Conservation (phyloP, 2,329 filamentous ascomycete genomes). For the Dactylellina drechsleri region DNA sequence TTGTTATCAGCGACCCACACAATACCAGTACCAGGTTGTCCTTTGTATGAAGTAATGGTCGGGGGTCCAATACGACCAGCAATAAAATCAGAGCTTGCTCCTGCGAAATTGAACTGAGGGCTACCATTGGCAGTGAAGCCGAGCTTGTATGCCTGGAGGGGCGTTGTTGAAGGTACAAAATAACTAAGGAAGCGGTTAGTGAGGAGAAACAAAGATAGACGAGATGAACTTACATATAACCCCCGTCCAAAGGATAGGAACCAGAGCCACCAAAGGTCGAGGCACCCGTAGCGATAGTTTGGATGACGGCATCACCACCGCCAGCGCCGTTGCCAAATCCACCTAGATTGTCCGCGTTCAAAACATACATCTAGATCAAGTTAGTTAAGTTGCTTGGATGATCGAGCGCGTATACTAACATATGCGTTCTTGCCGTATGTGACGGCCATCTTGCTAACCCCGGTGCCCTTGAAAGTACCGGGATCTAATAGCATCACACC, state of each 20-base stretch:
- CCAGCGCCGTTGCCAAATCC: slow-evolving; percentile 60
- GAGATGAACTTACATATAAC: slow-evolving; percentile 63
- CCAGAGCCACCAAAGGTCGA: slow-evolving; percentile 66
- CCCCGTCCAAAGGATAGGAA: slow-evolving; percentile 66
- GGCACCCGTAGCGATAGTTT: slow-evolving; percentile 64
- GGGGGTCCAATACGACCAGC: slow-evolving; percentile 49
- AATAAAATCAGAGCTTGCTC: slow-evolving; percentile 32
- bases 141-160: slow-evolving; percentile 60
- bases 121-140: slow-evolving; percentile 58
- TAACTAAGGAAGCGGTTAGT: slow-evolving; percentile 16
- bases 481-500: slow-evolving; percentile 64
- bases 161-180: slow-evolving; percentile 53
- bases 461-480: slow-evolving; percentile 59
- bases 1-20: slow-evolving; percentile 63
- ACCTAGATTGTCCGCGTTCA: slow-evolving; percentile 60
- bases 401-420: slow-evolving; percentile 64
- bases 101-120: slow-evolving; percentile 45
- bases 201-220: background rate
- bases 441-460: slow-evolving; percentile 58
- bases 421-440: slow-evolving; percentile 63
- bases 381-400: slow-evolving; percentile 61
- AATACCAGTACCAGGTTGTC: slow-evolving; percentile 61
- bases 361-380: slow-evolving; percentile 61
- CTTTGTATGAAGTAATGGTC: slow-evolving; percentile 62
- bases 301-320: slow-evolving; percentile 63